Evolutionary conservation across 345 rosid genomes (phyloP), one percentile per base, ranked within the genome.

Genomic region (Gossypium arboreum): DNA sequence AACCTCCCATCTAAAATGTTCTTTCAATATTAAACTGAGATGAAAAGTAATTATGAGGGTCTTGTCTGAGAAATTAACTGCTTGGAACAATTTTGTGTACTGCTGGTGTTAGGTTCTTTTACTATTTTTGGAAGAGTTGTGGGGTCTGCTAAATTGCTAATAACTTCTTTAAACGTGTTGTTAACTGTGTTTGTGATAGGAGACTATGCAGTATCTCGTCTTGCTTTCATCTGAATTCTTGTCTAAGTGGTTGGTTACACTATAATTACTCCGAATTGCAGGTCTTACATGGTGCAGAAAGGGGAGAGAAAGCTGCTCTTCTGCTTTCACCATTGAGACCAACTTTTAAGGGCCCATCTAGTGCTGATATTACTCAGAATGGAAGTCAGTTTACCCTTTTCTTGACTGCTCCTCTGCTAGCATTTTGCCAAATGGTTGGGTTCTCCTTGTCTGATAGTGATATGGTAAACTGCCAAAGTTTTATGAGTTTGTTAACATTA

Each of bases 331-430:
- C 98, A 65, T 79, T 84, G 77, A 89, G 84, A 82, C 88, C 91
- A 43, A 82, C 83, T 29, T 89, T 84, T 66, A 86, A 82, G 80
- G 85, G 81, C 54, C 80, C 55, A 54, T 79, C 88, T 18, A 71
- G 47, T 78, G 81, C 80, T 79, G 86, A 86, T 76, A 50, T 68
- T 75, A 48, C 75, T 59, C 75, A 84, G 15, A 78, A 74, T 24
- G 97, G 94, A 81, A 92, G 97, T 74, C 99, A 93, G 82, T 96
- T 96, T 82, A 92, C 98, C 2, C 87, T 88, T 81, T 96, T 92
- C 94, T 86, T 96, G 59, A 84, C 99, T 62, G 86, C 97, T 74
- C 97, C 99, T 79, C 67, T 96, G 56, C 94, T 85, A 73, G 99
- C 99, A 41, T 92, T 93, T 83, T 85, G 89, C 83, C 94, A 85